Percentiles rank a stretch among this genome's conserved stretches.
Conservation (phyloP, 768 basidiomycete species). For the Saitozyma sp. region DNA sequence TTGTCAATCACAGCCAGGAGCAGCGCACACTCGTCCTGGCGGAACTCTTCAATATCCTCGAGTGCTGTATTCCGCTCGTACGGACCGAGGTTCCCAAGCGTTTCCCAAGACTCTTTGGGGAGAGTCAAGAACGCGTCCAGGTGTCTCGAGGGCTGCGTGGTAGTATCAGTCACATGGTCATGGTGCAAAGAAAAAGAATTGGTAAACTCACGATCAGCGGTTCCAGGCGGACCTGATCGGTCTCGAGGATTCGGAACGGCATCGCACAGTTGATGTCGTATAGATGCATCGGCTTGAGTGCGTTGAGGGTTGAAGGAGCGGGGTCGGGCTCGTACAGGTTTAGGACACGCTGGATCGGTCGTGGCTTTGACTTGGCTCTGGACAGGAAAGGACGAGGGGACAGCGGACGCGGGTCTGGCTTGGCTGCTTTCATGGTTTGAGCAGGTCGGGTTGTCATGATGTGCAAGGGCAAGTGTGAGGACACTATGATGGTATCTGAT, state of each 20-base stretch:
- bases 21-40: constrained; percentile 16
- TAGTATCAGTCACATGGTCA: background rate
- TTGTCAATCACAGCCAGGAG: constrained; percentile 27
- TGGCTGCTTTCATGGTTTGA: too few relatives aligned
- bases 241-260: constrained; percentile 21
- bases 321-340: constrained; percentile 20
- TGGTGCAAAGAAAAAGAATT: background rate
- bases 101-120: constrained; percentile 21
- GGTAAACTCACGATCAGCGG: constrained; percentile 20
- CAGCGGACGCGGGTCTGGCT: too few relatives aligned
- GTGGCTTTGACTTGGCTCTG: too few relatives aligned
- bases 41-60: constrained; percentile 22
- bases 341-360: constrained; percentile 9
- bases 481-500: too few relatives aligned
- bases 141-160: constrained; percentile 19
- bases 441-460: too few relatives aligned
- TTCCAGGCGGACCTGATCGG: constrained; percentile 22
- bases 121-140: constrained; percentile 20
- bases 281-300: constrained; percentile 8
- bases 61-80: constrained; percentile 15
- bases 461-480: too few relatives aligned
- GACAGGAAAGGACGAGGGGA: too few relatives aligned
- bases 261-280: constrained; percentile 27
- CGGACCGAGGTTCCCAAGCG: constrained; percentile 21
- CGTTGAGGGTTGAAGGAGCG: constrained; percentile 10